Percentiles rank a stretch among this genome's conserved stretches.
These are phyloP conservation scores for Umbelopsis vinacea DNA, from an alignment of 192 early-diverging fungal species.

Conservation along the genomic window DNA sequence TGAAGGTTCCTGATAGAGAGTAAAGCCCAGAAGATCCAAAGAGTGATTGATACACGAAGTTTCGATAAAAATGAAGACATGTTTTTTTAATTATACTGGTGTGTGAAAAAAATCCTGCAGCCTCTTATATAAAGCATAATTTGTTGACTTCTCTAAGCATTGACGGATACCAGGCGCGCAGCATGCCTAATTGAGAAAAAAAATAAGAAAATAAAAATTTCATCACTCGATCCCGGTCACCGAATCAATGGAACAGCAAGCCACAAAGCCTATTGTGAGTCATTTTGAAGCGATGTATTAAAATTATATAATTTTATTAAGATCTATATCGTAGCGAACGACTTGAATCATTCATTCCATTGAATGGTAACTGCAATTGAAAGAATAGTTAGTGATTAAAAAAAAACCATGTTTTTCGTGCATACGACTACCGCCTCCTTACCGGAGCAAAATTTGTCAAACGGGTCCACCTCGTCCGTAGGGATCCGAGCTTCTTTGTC, in stretches of 20 bases:
- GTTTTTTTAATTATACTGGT: background rate
- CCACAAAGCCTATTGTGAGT: background rate
- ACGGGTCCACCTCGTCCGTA: background rate
- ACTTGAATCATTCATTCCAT: background rate
- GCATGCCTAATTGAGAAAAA: background rate
- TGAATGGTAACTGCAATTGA: background rate
- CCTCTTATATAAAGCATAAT: background rate
- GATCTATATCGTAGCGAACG: background rate
- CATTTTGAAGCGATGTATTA: background rate
- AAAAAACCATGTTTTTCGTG: too few relatives aligned
- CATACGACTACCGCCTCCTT: background rate
- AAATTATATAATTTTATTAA: background rate
- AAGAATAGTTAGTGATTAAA: background rate
- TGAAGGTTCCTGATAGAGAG: background rate
- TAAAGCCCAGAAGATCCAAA: background rate
- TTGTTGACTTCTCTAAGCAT: too few relatives aligned
- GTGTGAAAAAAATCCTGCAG: background rate
- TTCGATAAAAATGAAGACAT: slow-evolving; percentile 8
- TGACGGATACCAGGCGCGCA: too few relatives aligned
- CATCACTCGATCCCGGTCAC: too few relatives aligned
- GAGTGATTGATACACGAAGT: background rate
- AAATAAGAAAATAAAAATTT: background rate
- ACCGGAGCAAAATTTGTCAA: slow-evolving; percentile 21
- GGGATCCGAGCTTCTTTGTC: background rate
- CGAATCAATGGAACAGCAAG: too few relatives aligned